Percentiles rank a stretch among this genome's conserved stretches.
Conservation (phyloP, 768 basidiomycete genomes). For the Boletus insuetus region DNA sequence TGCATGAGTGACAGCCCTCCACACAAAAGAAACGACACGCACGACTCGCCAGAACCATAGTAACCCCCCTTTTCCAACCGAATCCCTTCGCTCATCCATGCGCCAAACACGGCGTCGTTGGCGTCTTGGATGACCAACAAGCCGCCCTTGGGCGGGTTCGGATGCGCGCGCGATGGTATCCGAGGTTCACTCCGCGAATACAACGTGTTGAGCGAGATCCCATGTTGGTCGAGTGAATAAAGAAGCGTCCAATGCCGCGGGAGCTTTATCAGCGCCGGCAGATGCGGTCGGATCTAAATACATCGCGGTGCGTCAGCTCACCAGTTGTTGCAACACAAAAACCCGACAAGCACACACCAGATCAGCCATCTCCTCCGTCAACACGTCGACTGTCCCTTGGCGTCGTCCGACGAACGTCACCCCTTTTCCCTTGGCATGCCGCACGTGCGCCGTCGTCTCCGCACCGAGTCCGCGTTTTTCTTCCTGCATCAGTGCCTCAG, state of each 20-base stretch:
- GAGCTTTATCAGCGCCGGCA: constrained; percentile 74
- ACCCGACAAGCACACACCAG: constrained; percentile 43
- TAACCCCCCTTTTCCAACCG: constrained; percentile 59
- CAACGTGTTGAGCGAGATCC: constrained; percentile 87
- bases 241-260: constrained; percentile 72
- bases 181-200: constrained; percentile 61
- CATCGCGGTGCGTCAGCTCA: too few relatives aligned
- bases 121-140: constrained; percentile 68
- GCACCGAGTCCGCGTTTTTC: constrained; percentile 34
- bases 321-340: too few relatives aligned
- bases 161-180: constrained; percentile 21
- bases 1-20: not conserved
- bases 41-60: constrained; percentile 85
- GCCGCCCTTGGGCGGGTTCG: constrained; percentile 39
- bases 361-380: constrained; percentile 54
- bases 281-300: constrained; percentile 61
- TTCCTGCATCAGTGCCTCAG: constrained; percentile 45
- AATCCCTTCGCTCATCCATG: constrained; percentile 74
- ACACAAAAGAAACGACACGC: not conserved
- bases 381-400: constrained; percentile 50
- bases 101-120: constrained; percentile 70
- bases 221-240: constrained; percentile 93
- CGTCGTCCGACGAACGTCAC: constrained; percentile 55
- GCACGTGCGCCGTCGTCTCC: not conserved
- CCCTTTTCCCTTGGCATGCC: constrained; percentile 11